Evolutionary conservation across 768 basidiomycete genomes (phyloP).

Genomic region (Royoungia palumana): DNA sequence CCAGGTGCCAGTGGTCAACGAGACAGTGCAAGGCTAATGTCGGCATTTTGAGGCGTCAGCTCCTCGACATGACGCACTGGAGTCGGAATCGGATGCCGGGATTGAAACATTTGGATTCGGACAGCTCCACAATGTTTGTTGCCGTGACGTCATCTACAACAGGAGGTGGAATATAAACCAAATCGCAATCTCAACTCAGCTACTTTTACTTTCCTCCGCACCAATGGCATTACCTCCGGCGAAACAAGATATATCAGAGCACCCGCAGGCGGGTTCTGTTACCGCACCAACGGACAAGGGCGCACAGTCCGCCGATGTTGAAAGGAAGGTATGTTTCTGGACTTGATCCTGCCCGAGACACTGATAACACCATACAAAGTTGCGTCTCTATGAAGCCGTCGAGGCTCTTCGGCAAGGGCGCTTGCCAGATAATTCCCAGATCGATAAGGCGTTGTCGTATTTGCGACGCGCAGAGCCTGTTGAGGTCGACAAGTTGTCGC

Average conservation of each 20-base stretch:
- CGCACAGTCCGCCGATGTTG: conserved; percentile 67
- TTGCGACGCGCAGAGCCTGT: conserved; percentile 59
- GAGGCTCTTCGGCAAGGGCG: conserved; percentile 77
- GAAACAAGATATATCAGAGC: conserved; percentile 55
- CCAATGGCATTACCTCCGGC: conserved; percentile 68
- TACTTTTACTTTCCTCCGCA: neutral
- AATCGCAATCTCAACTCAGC: neutral
- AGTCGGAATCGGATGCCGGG: too few relatives aligned
- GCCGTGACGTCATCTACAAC: conserved; percentile 16
- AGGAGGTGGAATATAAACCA: conserved; percentile 8
- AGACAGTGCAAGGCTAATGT: too few relatives aligned
- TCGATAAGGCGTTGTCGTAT: conserved; percentile 69
- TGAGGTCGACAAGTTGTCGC: conserved; percentile 62
- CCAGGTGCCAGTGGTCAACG: too few relatives aligned
- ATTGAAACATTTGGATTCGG: neutral
- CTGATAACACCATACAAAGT: conserved; percentile 22
- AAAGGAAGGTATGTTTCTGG: conserved; percentile 55
- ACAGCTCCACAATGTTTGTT: neutral
- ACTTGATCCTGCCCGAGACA: neutral
- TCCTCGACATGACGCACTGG: too few relatives aligned
- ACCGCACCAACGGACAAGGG: conserved; percentile 61
- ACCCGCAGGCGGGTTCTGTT: conserved; percentile 58
- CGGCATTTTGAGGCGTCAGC: too few relatives aligned
- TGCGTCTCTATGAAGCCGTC: conserved; percentile 78
- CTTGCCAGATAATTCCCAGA: conserved; percentile 77